Conservation (phyloP, 2,329 filamentous ascomycete genomes). For the Monilinia polystroma region DNA sequence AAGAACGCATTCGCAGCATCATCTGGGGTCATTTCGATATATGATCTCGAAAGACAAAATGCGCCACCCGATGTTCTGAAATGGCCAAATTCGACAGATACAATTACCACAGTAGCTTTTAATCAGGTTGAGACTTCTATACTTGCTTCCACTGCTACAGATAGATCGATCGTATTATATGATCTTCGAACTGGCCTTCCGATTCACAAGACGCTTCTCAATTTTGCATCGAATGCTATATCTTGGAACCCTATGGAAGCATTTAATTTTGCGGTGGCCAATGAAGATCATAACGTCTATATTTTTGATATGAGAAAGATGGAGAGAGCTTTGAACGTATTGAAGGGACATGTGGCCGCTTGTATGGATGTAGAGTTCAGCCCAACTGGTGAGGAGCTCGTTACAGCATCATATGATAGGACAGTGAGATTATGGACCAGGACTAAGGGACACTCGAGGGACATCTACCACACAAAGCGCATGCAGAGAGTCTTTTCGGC, state of each 20-base stretch:
- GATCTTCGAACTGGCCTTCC: slow-evolving; percentile 86
- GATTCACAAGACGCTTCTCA: slow-evolving; percentile 76
- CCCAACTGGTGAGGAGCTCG: slow-evolving; percentile 89
- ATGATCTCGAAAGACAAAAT: slow-evolving; percentile 79
- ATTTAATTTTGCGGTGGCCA: slow-evolving; percentile 90
- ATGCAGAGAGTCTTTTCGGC: slow-evolving; percentile 93
- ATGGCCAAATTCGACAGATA: slow-evolving; percentile 88
- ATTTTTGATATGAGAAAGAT: slow-evolving; percentile 94
- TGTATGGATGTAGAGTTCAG: slow-evolving; percentile 97
- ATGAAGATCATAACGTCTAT: slow-evolving; percentile 67
- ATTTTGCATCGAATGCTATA: slow-evolving; percentile 78
- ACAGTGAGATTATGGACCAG: slow-evolving; percentile 84
- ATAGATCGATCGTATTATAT: slow-evolving; percentile 85
- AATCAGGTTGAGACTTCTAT: slow-evolving; percentile 94
- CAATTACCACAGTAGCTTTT: slow-evolving; percentile 83
- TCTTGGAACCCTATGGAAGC: slow-evolving; percentile 97
- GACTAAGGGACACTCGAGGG: slow-evolving; percentile 77
- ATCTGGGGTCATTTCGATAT: slow-evolving; percentile 78
- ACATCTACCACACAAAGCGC: slow-evolving; percentile 95
- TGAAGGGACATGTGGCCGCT: slow-evolving; percentile 84
- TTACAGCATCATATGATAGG: slow-evolving; percentile 84
- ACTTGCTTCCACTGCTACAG: slow-evolving; percentile 78
- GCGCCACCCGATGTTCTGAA: slow-evolving; percentile 77
- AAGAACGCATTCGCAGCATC: slow-evolving; percentile 77
- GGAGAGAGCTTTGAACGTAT: slow-evolving; percentile 80